A percentile compares a stretch with the other conserved stretches of the same genome.
Evolutionary conservation across 371 early-diverging fungal genomes (phyloP).

Genomic region (Mortierella polycephala): DNA sequence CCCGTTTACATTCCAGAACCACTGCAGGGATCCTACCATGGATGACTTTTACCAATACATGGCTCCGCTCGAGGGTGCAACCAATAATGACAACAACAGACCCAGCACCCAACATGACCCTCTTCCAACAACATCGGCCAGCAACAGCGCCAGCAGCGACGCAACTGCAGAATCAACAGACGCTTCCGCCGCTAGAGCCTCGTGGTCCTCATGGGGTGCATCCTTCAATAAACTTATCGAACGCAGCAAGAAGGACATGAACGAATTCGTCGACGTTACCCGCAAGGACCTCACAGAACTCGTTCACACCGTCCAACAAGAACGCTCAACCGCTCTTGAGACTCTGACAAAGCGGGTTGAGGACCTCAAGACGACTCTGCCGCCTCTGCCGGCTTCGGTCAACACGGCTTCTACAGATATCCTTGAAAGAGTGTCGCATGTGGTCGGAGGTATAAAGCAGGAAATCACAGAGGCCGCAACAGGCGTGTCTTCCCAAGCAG

Average conservation of each 20-base stretch:
- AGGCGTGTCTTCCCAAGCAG: slow-evolving; percentile 11
- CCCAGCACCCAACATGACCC: slow-evolving; percentile 16
- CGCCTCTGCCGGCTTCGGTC: slow-evolving; percentile 37
- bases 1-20: background rate
- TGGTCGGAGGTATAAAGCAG: slow-evolving; percentile 44
- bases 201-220: slow-evolving; percentile 50
- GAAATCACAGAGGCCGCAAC: slow-evolving; percentile 46
- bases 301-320: slow-evolving; percentile 51
- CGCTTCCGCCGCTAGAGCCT: slow-evolving; percentile 32
- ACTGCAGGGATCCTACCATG: slow-evolving; percentile 10
- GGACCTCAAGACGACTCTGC: slow-evolving; percentile 39
- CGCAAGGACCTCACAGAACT: slow-evolving; percentile 53
- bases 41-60: slow-evolving; percentile 55
- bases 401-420: slow-evolving; percentile 37
- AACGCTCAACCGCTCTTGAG: slow-evolving; percentile 35
- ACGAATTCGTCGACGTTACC: slow-evolving; percentile 53
- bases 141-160: background rate
- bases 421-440: slow-evolving; percentile 27
- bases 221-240: slow-evolving; percentile 54
- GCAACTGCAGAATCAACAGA: slow-evolving; percentile 6
- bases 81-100: slow-evolving; percentile 31
- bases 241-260: slow-evolving; percentile 54
- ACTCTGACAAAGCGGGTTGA: slow-evolving; percentile 40
- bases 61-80: slow-evolving; percentile 45
- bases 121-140: background rate